These are phyloP conservation scores for Xylogone sp. DNA, from an alignment of 2,329 filamentous ascomycete species.

Conservation along the genomic window DNA sequence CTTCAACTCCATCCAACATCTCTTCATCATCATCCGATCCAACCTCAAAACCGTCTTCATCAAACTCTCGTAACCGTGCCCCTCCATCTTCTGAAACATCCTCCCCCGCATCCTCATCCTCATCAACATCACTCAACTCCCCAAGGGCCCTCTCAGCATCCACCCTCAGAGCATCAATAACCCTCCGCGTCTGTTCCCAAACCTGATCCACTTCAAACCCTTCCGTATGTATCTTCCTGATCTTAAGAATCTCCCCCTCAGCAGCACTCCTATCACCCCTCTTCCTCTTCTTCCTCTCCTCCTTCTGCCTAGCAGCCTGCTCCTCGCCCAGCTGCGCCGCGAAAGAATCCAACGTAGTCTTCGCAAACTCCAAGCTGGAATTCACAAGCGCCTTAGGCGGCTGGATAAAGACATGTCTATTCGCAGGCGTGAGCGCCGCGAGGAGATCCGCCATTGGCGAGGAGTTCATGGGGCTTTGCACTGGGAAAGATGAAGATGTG, in stretches of 20 bases:
- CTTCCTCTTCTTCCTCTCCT: slow-evolving; percentile 73
- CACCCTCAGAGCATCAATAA: slow-evolving; percentile 62
- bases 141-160: slow-evolving; percentile 48
- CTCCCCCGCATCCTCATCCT: slow-evolving; percentile 19
- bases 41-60: slow-evolving; percentile 36
- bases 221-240: slow-evolving; percentile 79
- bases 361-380: slow-evolving; percentile 71
- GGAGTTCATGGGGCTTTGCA: slow-evolving; percentile 20
- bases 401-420: slow-evolving; percentile 60
- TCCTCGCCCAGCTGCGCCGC: slow-evolving; percentile 70
- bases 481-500: slow-evolving; percentile 29
- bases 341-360: slow-evolving; percentile 74
- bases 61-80: slow-evolving; percentile 32
- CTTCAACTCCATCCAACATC: slow-evolving; percentile 32
- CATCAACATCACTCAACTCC: slow-evolving; percentile 25
- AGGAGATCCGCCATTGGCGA: slow-evolving; percentile 19
- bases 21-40: slow-evolving; percentile 26
- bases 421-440: slow-evolving; percentile 19
- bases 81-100: slow-evolving; percentile 32
- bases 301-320: slow-evolving; percentile 65
- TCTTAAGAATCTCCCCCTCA: slow-evolving; percentile 56
- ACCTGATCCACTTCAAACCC: slow-evolving; percentile 87
- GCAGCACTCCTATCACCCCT: slow-evolving; percentile 47
- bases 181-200: slow-evolving; percentile 87
- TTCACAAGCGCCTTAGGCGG: slow-evolving; percentile 64